Evolutionary conservation across 805 yeast genomes (phyloP), one percentile per base, ranked within the genome.

Genomic region (Pichia manshurica): DNA sequence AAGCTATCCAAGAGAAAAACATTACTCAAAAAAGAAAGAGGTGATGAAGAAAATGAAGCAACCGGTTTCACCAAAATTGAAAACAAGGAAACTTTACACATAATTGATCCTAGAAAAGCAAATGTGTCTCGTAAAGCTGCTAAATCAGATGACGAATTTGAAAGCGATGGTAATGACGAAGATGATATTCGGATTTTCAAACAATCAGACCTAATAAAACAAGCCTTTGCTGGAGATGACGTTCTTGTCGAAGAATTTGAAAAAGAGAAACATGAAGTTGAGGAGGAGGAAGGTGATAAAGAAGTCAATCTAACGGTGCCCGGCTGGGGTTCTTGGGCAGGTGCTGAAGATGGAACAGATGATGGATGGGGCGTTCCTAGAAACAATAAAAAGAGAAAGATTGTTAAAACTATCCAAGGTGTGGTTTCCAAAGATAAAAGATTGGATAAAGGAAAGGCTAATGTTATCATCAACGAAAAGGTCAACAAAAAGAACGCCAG

Each of bases 251-350:
- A 56, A 32, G 89, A 89, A 55, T 93, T 93, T 64, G 80, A 78
- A 53, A 74, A 70, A 13, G 98, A 90, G 57, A 93, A 91, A 69
- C 70, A 72, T 48, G 74, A 78, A 55, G 77, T 77, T 12, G 72
- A 75, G 5, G 76, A 70, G 39, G 89, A 84, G 41, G 97, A 91
- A 64, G 97, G 81, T 49, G 97, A 91, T 65, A 49, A 53, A 37
- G 89, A 83, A 58, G 82, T 84, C 49, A 96, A 90, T 62, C 68
- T 84, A 42, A 84, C 96, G 0, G 67, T 90, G 45, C 98, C 97
- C 3, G 99, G 99, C 1, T 93, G 98, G 97, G 98, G 98, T 42
- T 86, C 84, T 39, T 93, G 99, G 99, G 85, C 91, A 10, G 96
- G 96, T 34, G 79, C 75, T 19, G 62, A 68, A 10, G 66, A 62